Conservation (phyloP, 2,329 filamentous ascomycete genomes). For the Fusarium longipes region DNA sequence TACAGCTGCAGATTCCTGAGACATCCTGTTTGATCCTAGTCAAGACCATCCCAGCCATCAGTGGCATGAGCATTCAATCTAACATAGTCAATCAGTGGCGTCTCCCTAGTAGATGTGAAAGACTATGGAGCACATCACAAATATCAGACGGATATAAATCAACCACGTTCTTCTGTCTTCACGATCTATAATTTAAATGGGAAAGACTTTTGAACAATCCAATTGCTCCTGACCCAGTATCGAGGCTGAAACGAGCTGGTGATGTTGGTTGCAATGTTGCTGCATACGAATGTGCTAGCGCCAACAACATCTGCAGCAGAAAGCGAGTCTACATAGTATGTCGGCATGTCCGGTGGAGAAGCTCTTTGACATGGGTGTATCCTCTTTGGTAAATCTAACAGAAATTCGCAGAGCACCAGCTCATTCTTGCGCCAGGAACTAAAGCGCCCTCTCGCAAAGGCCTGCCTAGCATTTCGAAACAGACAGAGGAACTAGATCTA, state of each 20-base stretch:
- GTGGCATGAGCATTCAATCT: background rate
- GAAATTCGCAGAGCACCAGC: background rate
- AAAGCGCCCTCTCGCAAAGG: background rate
- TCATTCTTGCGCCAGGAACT: background rate
- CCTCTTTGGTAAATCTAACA: background rate
- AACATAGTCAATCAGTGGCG: background rate
- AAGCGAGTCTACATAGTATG: background rate
- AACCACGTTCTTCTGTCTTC: background rate
- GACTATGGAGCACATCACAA: background rate
- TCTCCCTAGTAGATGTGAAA: background rate
- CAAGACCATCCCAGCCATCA: background rate
- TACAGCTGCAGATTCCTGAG: conserved; percentile 16
- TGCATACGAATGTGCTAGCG: conserved; percentile 8
- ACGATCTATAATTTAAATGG: background rate
- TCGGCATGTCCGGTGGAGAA: background rate
- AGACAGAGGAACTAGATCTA: background rate
- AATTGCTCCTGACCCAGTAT: background rate
- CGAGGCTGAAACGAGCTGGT: conserved; percentile 1
- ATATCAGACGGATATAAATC: too few relatives aligned
- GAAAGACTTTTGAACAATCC: background rate
- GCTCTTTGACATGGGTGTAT: background rate
- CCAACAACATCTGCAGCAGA: conserved; percentile 33
- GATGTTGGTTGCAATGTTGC: conserved; percentile 16
- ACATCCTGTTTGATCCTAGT: background rate
- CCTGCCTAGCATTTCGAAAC: background rate